Conservation (phyloP, 2,329 filamentous ascomycete species). For the Chrysosporium queenslandicum region DNA sequence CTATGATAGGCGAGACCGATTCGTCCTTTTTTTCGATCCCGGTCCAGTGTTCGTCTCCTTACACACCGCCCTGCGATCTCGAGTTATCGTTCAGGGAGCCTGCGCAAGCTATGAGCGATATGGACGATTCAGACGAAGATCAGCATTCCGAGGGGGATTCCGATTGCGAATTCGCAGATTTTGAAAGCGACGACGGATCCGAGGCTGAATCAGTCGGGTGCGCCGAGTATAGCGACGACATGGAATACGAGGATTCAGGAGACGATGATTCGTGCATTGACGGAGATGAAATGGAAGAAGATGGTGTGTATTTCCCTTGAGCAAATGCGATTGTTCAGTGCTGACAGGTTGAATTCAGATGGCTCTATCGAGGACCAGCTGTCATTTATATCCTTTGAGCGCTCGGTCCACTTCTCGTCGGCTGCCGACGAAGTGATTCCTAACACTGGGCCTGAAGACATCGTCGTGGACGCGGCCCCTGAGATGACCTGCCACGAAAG, state of each 20-base stretch:
- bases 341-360: conserved; percentile 1
- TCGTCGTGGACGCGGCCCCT: background rate
- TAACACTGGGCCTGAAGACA: conserved; percentile 1
- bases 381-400: conserved; percentile 17
- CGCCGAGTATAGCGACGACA: conserved; percentile 9
- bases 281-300: conserved; percentile 6
- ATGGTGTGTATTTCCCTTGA: conserved; percentile 1
- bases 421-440: conserved; percentile 12
- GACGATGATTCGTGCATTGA: conserved; percentile 6
- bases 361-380: conserved; percentile 2
- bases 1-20: background rate
- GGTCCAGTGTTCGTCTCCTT: background rate
- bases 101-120: conserved; percentile 1
- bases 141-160: conserved; percentile 2
- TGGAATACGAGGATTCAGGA: conserved; percentile 11
- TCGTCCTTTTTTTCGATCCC: conserved; percentile 5
- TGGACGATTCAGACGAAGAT: conserved; percentile 4
- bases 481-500: conserved; percentile 35
- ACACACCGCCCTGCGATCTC: conserved; percentile 1
- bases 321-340: background rate
- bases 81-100: background rate
- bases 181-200: conserved; percentile 7
- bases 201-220: conserved; percentile 8
- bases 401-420: conserved; percentile 14
- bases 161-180: conserved; percentile 8